These are phyloP conservation scores for Trametes gibbosa DNA, from an alignment of 768 basidiomycete genomes.

Conservation along the genomic window DNA sequence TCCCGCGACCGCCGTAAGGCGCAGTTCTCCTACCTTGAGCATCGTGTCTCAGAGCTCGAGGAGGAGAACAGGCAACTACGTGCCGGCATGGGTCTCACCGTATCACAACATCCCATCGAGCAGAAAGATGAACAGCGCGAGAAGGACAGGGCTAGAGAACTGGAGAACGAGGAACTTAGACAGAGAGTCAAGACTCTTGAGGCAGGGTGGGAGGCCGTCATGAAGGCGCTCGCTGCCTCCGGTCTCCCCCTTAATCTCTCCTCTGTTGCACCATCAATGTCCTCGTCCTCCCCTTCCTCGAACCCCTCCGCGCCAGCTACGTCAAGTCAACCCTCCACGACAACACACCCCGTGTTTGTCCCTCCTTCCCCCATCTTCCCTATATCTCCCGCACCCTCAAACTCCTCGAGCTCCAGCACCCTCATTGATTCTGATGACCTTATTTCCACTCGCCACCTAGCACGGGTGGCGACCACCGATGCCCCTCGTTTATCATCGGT, in stretches of 20 bases:
- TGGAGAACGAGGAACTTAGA: constrained; percentile 71
- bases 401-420: constrained; percentile 31
- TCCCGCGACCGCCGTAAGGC: constrained; percentile 88
- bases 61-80: constrained; percentile 79
- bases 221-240: constrained; percentile 71
- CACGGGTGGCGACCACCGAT: constrained; percentile 91
- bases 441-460: constrained; percentile 92
- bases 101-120: constrained; percentile 9
- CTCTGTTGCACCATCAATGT: constrained; percentile 26
- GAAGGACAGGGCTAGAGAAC: constrained; percentile 45
- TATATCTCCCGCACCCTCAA: constrained; percentile 35
- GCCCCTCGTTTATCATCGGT: constrained; percentile 49
- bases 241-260: constrained; percentile 53
- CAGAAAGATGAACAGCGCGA: constrained; percentile 35
- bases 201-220: constrained; percentile 76
- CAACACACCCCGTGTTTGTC: constrained; percentile 33
- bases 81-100: constrained; percentile 41
- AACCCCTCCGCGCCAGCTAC: constrained; percentile 22
- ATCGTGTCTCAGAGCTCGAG: constrained; percentile 86
- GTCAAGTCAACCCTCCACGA: constrained; percentile 27
- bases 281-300: constrained; percentile 25
- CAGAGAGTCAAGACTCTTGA: constrained; percentile 79
- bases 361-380: constrained; percentile 34
- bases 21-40: constrained; percentile 87
- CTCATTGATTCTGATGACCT: constrained; percentile 33